Evolutionary conservation across 495 filamentous ascomycete species (phyloP), one percentile per base, ranked within the genome.

Genomic region (Xylaria telfairii): DNA sequence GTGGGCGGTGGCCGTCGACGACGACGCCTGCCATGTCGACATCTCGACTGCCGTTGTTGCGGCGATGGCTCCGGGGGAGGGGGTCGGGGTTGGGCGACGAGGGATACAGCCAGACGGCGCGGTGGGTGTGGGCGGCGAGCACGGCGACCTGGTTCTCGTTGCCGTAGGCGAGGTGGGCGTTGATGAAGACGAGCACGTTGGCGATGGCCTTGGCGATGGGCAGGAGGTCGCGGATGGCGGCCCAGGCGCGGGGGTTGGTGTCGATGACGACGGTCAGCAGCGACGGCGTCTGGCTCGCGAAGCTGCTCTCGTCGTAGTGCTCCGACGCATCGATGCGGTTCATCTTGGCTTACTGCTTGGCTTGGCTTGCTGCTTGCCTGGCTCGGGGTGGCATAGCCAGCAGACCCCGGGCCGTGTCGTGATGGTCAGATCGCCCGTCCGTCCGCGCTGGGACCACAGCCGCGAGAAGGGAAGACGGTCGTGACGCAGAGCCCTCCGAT

Each of bases 241-340:
- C 89, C 96, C 96, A 99, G 78, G 96, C 94, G 74, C 92, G 92
- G 1, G 96, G 96, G 77, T 98, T 98, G 51, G 96, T 97, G 83
- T 99, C 96, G 83, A 99, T 87, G 80, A 99, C 88, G 76, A 99
- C 90, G 70, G 93, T 92, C 63, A 97, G 88, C 49, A 99, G 90
- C 37, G 96, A 97, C 0, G 96, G 94, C 4, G 92, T 83, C 59
- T 90, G 90, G 67, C 89, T 91, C 28, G 71, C 65, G 39, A 73
- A 74, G 46, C 86, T 83, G 72, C 83, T 81, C 67, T 85, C 85
- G 74, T 90, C 90, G 75, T 93, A 92, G 81, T 96, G 93, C 74
- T 93, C 90, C 71, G 94, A 95, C 74, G 91, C 94, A 83, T 97
- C 94, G 76, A 97, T 91, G 65, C 89, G 87, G 82, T 96, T 92